Conservation (phyloP, 768 basidiomycete species). For the Clavaria fumosa region DNA sequence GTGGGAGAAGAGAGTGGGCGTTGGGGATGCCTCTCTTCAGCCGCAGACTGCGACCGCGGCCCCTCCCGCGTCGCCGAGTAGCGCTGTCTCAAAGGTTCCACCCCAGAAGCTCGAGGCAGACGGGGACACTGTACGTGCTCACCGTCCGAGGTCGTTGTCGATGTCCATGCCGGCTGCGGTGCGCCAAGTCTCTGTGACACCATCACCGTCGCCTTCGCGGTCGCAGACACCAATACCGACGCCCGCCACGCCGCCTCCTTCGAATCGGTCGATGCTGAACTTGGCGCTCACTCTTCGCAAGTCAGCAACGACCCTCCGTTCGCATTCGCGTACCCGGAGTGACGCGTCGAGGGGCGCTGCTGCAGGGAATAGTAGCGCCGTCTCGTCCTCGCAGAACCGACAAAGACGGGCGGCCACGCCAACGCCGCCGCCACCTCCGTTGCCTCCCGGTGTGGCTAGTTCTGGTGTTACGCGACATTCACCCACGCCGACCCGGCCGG, state of each 20-base stretch:
- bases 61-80: too few species aligned
- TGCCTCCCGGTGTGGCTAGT: not conserved
- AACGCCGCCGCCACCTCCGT: not conserved
- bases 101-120: not conserved
- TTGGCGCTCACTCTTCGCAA: not conserved
- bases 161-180: not conserved
- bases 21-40: conserved; percentile 33
- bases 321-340: conserved; percentile 4
- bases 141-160: too few species aligned
- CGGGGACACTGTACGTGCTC: not conserved
- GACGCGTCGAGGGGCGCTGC: not conserved
- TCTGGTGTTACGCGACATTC: not conserved
- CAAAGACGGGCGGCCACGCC: not conserved
- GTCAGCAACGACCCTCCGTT: not conserved
- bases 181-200: too few species aligned
- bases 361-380: too few species aligned
- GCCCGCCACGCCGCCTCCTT: not conserved
- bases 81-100: too few species aligned
- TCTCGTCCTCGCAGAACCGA: too few species aligned
- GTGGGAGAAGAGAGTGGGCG: conserved; percentile 70
- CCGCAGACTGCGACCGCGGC: not conserved
- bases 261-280: not conserved
- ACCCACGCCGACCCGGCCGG: not conserved
- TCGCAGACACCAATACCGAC: not conserved
- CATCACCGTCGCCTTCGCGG: not conserved